Base-by-base conservation (phyloP, 2,329 filamentous ascomycete species). In the Botrytis squamosa region DNA sequence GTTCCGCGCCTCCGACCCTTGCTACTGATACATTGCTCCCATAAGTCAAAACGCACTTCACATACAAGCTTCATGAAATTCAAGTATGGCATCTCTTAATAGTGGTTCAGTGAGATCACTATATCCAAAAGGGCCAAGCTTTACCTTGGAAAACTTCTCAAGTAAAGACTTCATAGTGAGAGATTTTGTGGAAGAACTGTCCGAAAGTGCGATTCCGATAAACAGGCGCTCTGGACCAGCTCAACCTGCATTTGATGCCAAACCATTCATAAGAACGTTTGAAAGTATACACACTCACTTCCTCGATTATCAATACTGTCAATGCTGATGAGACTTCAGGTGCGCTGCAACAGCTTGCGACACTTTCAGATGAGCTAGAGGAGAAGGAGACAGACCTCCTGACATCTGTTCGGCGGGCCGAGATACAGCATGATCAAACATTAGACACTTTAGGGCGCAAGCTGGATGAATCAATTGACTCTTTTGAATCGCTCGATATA, bases 131-230 rank as follows among this genome's bases (percentile, higher is more conserved):
- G 93, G 91, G 57, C 93, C 93, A 75, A 92, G 88, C 82, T 98
- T 98, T 85, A 93, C 90, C 16, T 87, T 98, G 75, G 93, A 97
- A 63, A 94, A 95, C 84, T 94, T 95, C 83, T 93, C 93, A 73
- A 93, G 87, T 82, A 93, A 93, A 80, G 96, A 98, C 84, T 99
- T 98, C 81, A 98, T 98, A 76, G 95, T 98, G 77, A 94, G 97
- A 80, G 96, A 99, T 84, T 99, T 99, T 82, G 91, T 99, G 79
- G 97, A 99, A 82, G 90, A 91, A 70, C 90, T 99, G 74, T 96
- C 95, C 69, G 95, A 98, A 76, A 92, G 87, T 78, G 93, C 94
- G 36, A 88, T 94, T 52, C 91, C 93, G n/a, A 86, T 88, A 36
- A 93, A 91, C 80, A 93, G 96, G 71, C 92, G 93, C 74, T 98